phyloP scores from a whole-genome alignment of 345 rosid species.

The Syzygium oleosum region DNA sequence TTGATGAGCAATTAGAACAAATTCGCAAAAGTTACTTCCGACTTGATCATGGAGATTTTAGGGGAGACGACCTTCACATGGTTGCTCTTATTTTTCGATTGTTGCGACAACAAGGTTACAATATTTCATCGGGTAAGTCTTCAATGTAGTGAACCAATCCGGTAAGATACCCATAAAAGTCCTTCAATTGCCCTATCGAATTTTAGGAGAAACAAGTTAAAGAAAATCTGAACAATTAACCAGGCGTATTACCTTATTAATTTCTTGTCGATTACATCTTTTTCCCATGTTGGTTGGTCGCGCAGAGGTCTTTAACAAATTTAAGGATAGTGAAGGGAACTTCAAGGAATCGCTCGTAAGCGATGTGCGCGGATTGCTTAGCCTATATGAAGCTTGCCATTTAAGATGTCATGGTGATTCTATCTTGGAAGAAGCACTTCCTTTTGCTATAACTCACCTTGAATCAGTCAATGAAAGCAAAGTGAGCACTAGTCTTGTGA shows the following conservation, averaged over 20 bases:
- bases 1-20: not conserved
- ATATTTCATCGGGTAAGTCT: not conserved
- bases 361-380: slow-evolving; percentile 13
- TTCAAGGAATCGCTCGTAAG: not conserved
- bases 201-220: not conserved
- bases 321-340: slow-evolving; percentile 5
- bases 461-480: not conserved
- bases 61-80: not conserved
- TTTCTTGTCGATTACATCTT: not conserved
- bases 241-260: not conserved
- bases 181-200: not conserved
- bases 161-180: not conserved
- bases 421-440: slow-evolving; percentile 22
- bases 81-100: not conserved
- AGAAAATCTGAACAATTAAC: not conserved
- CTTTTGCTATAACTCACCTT: slow-evolving; percentile 15
- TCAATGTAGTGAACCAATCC: not conserved
- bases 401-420: slow-evolving; percentile 16
- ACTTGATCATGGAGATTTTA: not conserved
- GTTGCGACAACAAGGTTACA: not conserved
- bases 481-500: not conserved
- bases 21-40: not conserved
- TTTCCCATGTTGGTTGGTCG: not conserved
- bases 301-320: slow-evolving; percentile 20
- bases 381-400: slow-evolving; percentile 30